Evolutionary conservation across 108 stramenopile genomes (phyloP).

Genomic region (Nannochloropsis oceanica): DNA sequence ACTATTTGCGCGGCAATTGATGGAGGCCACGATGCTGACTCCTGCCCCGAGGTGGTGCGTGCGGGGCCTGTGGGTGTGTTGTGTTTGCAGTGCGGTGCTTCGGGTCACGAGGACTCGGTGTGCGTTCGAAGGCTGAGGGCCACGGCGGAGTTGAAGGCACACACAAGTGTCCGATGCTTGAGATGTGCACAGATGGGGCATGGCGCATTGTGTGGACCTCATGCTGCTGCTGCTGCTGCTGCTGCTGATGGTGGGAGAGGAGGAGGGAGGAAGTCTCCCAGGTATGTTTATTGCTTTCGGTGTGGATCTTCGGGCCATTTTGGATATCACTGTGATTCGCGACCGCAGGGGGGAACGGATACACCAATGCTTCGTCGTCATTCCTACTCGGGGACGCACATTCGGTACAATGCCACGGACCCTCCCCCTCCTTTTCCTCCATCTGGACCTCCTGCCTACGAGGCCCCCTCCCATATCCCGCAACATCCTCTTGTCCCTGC

Average conservation of each 20-base stretch:
- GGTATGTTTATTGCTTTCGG: neutral
- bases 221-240: neutral
- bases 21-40: neutral
- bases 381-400: neutral
- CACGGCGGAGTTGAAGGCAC: neutral
- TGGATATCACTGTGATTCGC: neutral
- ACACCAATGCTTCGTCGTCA: neutral
- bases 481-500: neutral
- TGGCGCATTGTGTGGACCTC: neutral
- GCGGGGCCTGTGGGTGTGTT: neutral
- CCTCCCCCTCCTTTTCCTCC: neutral
- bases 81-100: neutral
- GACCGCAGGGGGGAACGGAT: neutral
- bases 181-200: neutral
- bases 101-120: neutral
- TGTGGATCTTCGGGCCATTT: neutral
- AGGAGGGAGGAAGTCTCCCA: neutral
- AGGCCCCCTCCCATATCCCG: neutral
- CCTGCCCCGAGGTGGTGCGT: neutral
- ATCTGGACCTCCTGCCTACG: neutral
- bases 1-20: neutral
- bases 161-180: neutral
- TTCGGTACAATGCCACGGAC: neutral
- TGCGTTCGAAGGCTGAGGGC: neutral
- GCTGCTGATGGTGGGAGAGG: neutral